A percentile compares a stretch with the other conserved stretches of the same genome.
Conservation (phyloP, 179 eudicot genomes). For the Nepenthes alata region DNA sequence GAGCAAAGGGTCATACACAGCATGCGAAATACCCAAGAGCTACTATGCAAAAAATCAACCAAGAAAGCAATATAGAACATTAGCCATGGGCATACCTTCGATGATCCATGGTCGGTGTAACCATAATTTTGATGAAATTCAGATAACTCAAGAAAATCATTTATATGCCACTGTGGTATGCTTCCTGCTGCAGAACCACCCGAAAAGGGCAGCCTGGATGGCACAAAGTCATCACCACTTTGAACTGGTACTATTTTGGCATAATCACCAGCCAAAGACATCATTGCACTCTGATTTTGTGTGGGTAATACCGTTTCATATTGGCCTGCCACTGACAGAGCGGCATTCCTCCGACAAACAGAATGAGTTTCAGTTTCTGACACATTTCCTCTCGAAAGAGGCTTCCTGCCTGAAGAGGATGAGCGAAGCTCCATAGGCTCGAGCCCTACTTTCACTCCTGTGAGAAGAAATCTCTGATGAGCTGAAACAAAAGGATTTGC, state of each 20-base stretch:
- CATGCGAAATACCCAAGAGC: too few species aligned
- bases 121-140: slow-evolving; percentile 43
- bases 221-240: slow-evolving; percentile 29
- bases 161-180: slow-evolving; percentile 56
- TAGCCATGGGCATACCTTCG: slow-evolving; percentile 44
- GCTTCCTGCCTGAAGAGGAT: slow-evolving; percentile 43
- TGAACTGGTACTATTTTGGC: slow-evolving; percentile 1
- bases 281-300: slow-evolving; percentile 25
- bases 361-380: slow-evolving; percentile 30
- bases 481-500: slow-evolving; percentile 47
- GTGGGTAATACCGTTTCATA: slow-evolving; percentile 16
- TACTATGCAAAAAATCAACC: too few species aligned
- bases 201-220: slow-evolving; percentile 30
- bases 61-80: too few species aligned
- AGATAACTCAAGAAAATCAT: slow-evolving; percentile 50
- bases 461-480: slow-evolving; percentile 73
- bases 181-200: slow-evolving; percentile 48
- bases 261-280: background rate
- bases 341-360: slow-evolving; percentile 22
- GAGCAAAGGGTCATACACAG: too few species aligned
- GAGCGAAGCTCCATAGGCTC: slow-evolving; percentile 41
- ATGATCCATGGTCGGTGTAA: slow-evolving; percentile 39
- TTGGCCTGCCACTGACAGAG: slow-evolving; percentile 20
- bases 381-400: slow-evolving; percentile 35
- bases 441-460: slow-evolving; percentile 78